Conservation (phyloP, 2,329 filamentous ascomycete species). For the Phaeosphaeria sp. region DNA sequence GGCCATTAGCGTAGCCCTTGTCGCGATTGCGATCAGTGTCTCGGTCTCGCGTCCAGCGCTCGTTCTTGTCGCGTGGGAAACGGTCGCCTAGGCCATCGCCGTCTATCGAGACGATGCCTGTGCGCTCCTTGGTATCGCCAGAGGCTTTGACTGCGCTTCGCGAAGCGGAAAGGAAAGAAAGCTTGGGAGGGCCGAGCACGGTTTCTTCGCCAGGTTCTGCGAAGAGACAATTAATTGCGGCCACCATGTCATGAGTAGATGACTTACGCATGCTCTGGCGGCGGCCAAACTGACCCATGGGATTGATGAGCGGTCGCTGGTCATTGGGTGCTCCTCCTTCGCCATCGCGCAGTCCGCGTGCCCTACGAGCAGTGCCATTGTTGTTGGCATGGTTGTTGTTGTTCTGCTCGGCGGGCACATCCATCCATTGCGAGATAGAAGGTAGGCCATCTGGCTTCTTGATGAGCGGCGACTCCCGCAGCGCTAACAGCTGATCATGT, state of each 20-base stretch:
- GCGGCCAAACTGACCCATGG: slow-evolving; percentile 47
- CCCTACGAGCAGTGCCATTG: slow-evolving; percentile 32
- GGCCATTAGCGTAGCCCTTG: slow-evolving; percentile 48
- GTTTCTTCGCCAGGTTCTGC: slow-evolving; percentile 76
- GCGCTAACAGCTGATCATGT: slow-evolving; percentile 74
- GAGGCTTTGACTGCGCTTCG: slow-evolving; percentile 55
- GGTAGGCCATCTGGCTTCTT: slow-evolving; percentile 80
- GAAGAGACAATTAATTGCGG: slow-evolving; percentile 40
- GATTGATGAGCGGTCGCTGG: slow-evolving; percentile 39
- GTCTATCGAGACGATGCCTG: slow-evolving; percentile 42
- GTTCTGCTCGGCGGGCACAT: slow-evolving; percentile 60
- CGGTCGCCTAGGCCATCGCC: slow-evolving; percentile 49
- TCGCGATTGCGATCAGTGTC: slow-evolving; percentile 48
- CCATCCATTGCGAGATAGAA: slow-evolving; percentile 94
- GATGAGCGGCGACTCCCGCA: slow-evolving; percentile 84
- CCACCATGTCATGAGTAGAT: slow-evolving; percentile 51
- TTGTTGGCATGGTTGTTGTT: slow-evolving; percentile 32
- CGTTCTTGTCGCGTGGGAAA: slow-evolving; percentile 40
- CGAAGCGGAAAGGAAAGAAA: slow-evolving; percentile 80
- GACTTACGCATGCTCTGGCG: slow-evolving; percentile 54
- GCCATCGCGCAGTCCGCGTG: slow-evolving; percentile 33
- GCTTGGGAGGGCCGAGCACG: slow-evolving; percentile 83
- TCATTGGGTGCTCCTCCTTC: slow-evolving; percentile 34
- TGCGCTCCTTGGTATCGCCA: slow-evolving; percentile 46
- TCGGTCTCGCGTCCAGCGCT: slow-evolving; percentile 53